Base-by-base conservation (phyloP, 2,329 filamentous ascomycete species). In the Aureobasidium sp. region DNA sequence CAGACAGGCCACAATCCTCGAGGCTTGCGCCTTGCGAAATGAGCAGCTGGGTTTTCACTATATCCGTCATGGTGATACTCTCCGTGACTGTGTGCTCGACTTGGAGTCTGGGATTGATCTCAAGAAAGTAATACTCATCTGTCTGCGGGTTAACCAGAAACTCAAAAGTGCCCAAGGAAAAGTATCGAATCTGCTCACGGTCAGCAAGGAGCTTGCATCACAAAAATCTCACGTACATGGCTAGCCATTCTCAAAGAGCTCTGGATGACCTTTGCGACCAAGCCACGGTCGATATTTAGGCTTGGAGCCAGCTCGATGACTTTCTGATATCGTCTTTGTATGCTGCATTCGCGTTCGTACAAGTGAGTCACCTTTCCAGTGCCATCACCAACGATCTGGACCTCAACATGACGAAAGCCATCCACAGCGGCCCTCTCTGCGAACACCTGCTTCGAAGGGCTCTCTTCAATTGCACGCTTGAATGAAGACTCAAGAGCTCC, bases 81-180 rank as follows among this genome's bases (percentile, higher is more conserved):
- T 83, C 80, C 0, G 79, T 81, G 50, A 83, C 75, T 1, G 80
- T 82, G 60, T 83, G 80, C 58, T 83, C 80, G 34, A 83, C 80
- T 60, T 83, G 79, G 2, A 83, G 63, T 2, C 80, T 70, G 0
- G 80, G 79, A 53, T 83, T 83, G 57, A 82, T 72, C 60, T 83
- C 80, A 5, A 83, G 64, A 58, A 83, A 83, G 64, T 75, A 83
- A 62, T 76, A 79, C 21, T 78, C 72, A 1, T 63, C 62, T 0
- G 66, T 73, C 0, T 64, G 55, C 10, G 75, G 72, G 54, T 77
- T 78, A 11, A 82, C 72, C 0, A 85, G 69, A 54, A 84, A 85
- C 61, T 85, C 82, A 57, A 83, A 83, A 0, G 81, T 85, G 7
- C 81, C 82, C 0, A 84, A 68, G 0, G 78, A 82, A 42, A 70